Base-by-base conservation (phyloP, 768 basidiomycete genomes). In the Punctularia strigosozonata region DNA sequence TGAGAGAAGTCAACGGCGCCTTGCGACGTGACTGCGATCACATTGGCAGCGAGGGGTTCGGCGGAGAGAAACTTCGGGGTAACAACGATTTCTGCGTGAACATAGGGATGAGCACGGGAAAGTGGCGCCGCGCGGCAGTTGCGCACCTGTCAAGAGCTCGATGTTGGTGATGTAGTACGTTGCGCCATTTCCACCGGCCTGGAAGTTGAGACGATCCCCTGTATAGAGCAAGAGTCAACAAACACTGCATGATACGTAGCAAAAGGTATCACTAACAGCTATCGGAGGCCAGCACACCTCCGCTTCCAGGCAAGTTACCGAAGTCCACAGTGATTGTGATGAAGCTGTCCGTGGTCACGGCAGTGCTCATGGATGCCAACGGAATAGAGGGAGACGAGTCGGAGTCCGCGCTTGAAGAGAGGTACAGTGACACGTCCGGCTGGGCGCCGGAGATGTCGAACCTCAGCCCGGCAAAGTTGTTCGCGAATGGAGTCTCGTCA, bases 181-280 rank as follows among this genome's bases (percentile, higher is more conserved):
- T 33, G 66, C 72, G 4, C 71, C 71, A 43, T 64, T 64, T 10
- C 39, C 64, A 22, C 61, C 59, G 7, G 60, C 68, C 51, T 74
- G 72, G 53, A 64, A 67, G 34, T 48, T 66, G 33, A 74, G 56
- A 40, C 71, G 65, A 41, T 74, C 65, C 71, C 71, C 71, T 14
- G 61, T 64, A 18, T 55, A 66, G n/a, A n/a, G n/a, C n/a, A n/a
- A 40, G 49, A 50, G 12, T 56, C 60, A 62, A 68, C 23, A 20
- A 13, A 33, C 37, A 30, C 12, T 28, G 25, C 18, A 17, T 41
- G 13, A 2, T 4, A 10, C 13, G 14, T 6, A 14, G 40, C 18
- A 31, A 36, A 14, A 24, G n/a, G n/a, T 17, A n/a, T 13, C 34
- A 28, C 41, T 12, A 33, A 37, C 22, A 41, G 24, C 22, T 8